Evolutionary conservation across 2,329 filamentous ascomycete species (phyloP).

Genomic region (Fusarium foetens): DNA sequence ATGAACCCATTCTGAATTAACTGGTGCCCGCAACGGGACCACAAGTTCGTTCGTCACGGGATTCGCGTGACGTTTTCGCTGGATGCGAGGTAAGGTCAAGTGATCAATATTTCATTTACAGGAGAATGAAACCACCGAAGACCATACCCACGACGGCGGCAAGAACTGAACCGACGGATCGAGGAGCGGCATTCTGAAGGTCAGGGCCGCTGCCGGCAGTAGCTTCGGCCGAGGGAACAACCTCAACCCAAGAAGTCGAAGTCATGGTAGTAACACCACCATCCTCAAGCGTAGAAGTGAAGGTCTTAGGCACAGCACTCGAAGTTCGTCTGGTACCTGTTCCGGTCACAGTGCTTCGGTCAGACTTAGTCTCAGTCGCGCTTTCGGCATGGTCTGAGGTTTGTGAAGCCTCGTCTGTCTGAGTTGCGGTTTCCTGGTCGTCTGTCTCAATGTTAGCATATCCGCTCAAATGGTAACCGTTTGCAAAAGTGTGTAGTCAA

Average conservation of each 20-base stretch:
- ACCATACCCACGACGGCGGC: constrained; percentile 45
- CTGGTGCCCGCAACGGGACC: not conserved
- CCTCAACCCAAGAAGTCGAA: constrained; percentile 60
- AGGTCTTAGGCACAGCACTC: constrained; percentile 52
- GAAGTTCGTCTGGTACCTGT: constrained; percentile 50
- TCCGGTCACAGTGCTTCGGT: constrained; percentile 47
- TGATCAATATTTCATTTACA: constrained; percentile 28
- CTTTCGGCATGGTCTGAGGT: constrained; percentile 32
- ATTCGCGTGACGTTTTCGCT: not conserved
- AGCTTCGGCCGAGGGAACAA: constrained; percentile 50
- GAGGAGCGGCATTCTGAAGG: constrained; percentile 52
- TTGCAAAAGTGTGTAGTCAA: constrained; percentile 14
- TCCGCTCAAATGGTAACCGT: not conserved
- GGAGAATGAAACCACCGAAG: constrained; percentile 44
- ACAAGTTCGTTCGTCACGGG: constrained; percentile 6
- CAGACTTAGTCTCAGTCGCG: constrained; percentile 34
- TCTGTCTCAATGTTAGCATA: constrained; percentile 23
- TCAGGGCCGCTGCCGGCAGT: constrained; percentile 45
- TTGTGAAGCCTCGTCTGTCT: constrained; percentile 32
- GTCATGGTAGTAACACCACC: constrained; percentile 59
- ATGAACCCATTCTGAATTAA: constrained; percentile 25
- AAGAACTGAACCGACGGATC: constrained; percentile 38
- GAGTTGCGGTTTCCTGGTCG: constrained; percentile 20
- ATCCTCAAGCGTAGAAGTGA: constrained; percentile 58
- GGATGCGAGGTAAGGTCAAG: not conserved